Conservation (phyloP, 495 filamentous ascomycete genomes). For the Penicillium maclennaniae region DNA sequence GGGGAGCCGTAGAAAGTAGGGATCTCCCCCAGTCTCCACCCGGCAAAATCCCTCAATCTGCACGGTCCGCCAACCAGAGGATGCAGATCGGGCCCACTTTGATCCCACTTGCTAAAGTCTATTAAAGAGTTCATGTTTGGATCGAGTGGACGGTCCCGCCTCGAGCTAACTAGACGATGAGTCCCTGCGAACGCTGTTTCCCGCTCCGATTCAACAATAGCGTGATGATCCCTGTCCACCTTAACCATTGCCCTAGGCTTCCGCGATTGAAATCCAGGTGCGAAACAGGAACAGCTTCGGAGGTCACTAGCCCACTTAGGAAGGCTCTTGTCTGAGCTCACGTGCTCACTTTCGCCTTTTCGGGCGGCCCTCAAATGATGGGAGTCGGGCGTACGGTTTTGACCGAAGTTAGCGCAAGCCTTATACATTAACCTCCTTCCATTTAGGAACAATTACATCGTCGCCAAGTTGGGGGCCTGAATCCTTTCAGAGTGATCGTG, state of each 20-base stretch:
- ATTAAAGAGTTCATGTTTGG: slow-evolving; percentile 4
- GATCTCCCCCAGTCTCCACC: slow-evolving; percentile 16
- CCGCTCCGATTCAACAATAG: slow-evolving; percentile 1
- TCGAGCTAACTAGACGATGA: slow-evolving; percentile 8
- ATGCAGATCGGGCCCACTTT: neutral
- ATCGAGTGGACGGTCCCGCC: neutral
- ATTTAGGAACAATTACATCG: neutral
- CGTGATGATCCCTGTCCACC: neutral
- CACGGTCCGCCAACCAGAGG: slow-evolving; percentile 3
- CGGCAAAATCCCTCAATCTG: slow-evolving; percentile 21
- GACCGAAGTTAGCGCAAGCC: neutral
- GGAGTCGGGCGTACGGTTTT: neutral
- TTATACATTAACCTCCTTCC: neutral
- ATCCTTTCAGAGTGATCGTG: neutral
- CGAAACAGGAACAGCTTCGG: neutral
- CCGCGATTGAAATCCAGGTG: neutral
- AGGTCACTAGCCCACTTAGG: neutral
- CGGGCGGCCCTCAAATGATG: neutral
- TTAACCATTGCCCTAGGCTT: too few relatives aligned
- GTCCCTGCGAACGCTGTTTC: slow-evolving; percentile 5
- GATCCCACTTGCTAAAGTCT: slow-evolving; percentile 9
- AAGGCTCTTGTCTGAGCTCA: neutral
- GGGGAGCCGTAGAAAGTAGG: slow-evolving; percentile 15
- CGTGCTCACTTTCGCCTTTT: neutral
- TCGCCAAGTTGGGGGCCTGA: neutral